phyloP scores from a whole-genome alignment of 2,329 filamentous ascomycete species.

The Ascochyta lentis region DNA sequence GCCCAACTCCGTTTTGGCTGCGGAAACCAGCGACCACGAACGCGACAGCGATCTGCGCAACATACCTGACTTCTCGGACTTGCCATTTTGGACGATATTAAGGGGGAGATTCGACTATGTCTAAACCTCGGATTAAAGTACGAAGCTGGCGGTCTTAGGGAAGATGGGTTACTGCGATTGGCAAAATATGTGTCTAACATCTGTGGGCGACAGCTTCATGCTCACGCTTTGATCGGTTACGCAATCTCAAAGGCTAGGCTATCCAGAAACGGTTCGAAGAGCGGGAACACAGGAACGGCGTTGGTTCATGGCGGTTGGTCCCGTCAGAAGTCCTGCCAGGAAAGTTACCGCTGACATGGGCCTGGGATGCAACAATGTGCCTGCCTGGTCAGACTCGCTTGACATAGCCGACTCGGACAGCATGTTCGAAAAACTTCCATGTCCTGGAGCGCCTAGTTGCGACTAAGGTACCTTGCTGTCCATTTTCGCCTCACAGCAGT shows the following conservation, averaged over 20 bases:
- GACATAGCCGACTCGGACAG: background rate
- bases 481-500: background rate
- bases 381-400: conserved; percentile 8
- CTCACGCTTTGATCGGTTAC: background rate
- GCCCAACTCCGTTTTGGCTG: background rate
- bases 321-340: conserved; percentile 31
- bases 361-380: conserved; percentile 31
- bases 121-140: background rate
- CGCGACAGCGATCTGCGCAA: conserved; percentile 1
- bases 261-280: conserved; percentile 2
- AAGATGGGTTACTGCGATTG: conserved; percentile 9
- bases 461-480: background rate
- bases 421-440: background rate
- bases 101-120: background rate
- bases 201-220: conserved; percentile 4
- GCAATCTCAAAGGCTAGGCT: conserved; percentile 12
- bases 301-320: conserved; percentile 22
- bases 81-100: conserved; percentile 1
- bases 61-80: background rate
- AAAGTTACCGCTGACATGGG: conserved; percentile 43
- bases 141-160: conserved; percentile 1
- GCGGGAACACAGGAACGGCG: conserved; percentile 12
- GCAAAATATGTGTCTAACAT: conserved; percentile 4
- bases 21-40: conserved; percentile 1
- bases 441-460: background rate